Evolutionary conservation across 371 early-diverging fungal genomes (phyloP).

Genomic region (Circinella umbellata): DNA sequence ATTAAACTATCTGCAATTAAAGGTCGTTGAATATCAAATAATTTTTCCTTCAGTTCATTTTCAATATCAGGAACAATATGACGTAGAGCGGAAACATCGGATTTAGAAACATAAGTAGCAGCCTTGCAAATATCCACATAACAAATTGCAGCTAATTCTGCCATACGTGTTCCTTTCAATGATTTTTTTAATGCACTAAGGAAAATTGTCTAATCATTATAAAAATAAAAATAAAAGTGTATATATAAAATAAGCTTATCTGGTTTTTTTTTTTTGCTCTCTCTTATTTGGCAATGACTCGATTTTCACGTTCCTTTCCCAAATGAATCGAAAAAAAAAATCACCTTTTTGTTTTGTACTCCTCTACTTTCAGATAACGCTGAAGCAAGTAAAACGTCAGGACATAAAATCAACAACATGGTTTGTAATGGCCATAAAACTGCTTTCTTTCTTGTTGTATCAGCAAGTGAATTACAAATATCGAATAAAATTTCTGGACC

Average conservation of each 20-base stretch:
- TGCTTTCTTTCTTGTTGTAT: constrained; percentile 68
- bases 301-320: too few species aligned
- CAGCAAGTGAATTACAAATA: constrained; percentile 71
- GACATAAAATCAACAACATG: constrained; percentile 80
- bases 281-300: too few species aligned
- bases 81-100: constrained; percentile 68
- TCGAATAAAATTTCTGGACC: constrained; percentile 81
- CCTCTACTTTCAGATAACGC: constrained; percentile 51
- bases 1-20: constrained; percentile 63
- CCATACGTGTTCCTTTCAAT: constrained; percentile 61
- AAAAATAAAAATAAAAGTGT: neutral
- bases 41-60: constrained; percentile 71
- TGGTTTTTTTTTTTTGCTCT: too few species aligned
- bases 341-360: constrained; percentile 47
- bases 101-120: constrained; percentile 69
- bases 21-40: constrained; percentile 67
- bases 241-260: too few species aligned
- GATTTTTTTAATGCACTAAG: constrained; percentile 70
- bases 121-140: constrained; percentile 85
- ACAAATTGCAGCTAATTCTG: constrained; percentile 79
- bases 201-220: constrained; percentile 58
- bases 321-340: neutral
- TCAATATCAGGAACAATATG: constrained; percentile 78
- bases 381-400: constrained; percentile 70
- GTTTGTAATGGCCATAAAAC: constrained; percentile 87